Base-by-base conservation (phyloP, 2,329 filamentous ascomycete species). In the Sporothrix protearum region DNA sequence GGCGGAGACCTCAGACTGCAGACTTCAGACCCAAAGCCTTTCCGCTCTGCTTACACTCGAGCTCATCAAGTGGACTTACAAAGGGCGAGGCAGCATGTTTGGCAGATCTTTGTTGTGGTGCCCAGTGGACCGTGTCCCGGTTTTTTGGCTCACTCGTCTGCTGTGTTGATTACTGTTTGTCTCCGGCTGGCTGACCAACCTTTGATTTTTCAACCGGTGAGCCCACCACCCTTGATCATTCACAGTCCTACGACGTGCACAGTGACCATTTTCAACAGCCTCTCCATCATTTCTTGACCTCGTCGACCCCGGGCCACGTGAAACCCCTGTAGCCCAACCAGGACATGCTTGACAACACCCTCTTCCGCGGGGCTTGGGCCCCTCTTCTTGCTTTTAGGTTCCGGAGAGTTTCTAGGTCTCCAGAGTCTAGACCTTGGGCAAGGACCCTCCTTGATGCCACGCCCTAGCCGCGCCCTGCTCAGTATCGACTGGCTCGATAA, bases 241-340 rank as follows among this genome's bases (percentile, higher is more conserved):
- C n/a, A n/a, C n/a, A n/a, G n/a, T 36, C 59, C 59, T 45, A 5
- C 36, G 28, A 53, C 36, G 22, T 39, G 55, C 12, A 57, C 28
- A n/a, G 10, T 47, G 1, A 16, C 14, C 42, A 47, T 47, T 19
- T 10, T 47, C 42, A 47, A 47, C 42, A 47, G 42, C 42, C 42
- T 47, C 42, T 19, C 19, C 10, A n/a, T 3, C 57, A 25, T 39
- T 63, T 14, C n/a, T 66, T 47, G 61, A 33, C 39, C 42, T 66
- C 28, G 5, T 30, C 39, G 14, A 47, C 42, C 63, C 25, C 42
- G 10, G 61, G 8, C 66, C 66, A 68, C 66, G 66, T 68, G 66
- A 68, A 68, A 12, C n/a, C 47, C 49, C 49, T 68, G 66, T 49
- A 68, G 36, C 49, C 49, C 66, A 68, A 68, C 66, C 66, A 68